A percentile compares a stretch with the other conserved stretches of the same genome.
These are phyloP conservation scores for Prunus mume DNA, from an alignment of 306 rosid genomes.

Conservation along the genomic window DNA sequence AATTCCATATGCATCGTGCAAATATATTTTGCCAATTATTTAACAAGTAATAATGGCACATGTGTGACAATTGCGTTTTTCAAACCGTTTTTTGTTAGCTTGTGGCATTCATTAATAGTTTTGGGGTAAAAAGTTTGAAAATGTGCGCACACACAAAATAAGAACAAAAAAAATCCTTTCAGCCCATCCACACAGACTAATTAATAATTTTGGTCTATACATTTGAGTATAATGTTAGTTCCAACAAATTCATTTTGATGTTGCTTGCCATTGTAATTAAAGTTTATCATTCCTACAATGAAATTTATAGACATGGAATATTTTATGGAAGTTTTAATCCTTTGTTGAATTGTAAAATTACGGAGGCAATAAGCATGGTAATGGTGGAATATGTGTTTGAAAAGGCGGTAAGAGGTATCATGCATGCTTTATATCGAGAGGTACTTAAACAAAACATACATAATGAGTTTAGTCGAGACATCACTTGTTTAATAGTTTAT, in stretches of 20 bases:
- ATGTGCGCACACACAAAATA: neutral
- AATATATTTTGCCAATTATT: neutral
- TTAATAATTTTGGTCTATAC: neutral
- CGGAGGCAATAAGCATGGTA: neutral
- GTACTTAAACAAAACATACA: too few species aligned
- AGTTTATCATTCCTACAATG: neutral
- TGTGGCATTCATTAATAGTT: neutral
- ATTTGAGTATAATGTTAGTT: neutral
- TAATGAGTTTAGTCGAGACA: neutral
- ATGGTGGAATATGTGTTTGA: neutral
- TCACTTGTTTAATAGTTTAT: neutral
- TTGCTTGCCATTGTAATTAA: neutral
- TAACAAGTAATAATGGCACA: neutral
- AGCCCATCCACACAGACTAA: neutral
- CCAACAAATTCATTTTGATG: neutral
- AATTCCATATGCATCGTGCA: slow-evolving; percentile 2
- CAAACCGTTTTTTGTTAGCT: neutral
- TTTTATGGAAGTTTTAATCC: neutral
- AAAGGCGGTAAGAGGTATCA: too few species aligned
- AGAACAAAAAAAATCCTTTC: neutral
- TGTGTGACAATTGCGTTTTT: neutral
- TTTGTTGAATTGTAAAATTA: neutral
- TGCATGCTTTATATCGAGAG: too few species aligned
- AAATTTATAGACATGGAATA: neutral
- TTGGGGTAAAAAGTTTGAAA: neutral